Evolutionary conservation across 176 grass and related monocot genomes (phyloP), one percentile per base, ranked within the genome.

Genomic region (Carex myosuroides): DNA sequence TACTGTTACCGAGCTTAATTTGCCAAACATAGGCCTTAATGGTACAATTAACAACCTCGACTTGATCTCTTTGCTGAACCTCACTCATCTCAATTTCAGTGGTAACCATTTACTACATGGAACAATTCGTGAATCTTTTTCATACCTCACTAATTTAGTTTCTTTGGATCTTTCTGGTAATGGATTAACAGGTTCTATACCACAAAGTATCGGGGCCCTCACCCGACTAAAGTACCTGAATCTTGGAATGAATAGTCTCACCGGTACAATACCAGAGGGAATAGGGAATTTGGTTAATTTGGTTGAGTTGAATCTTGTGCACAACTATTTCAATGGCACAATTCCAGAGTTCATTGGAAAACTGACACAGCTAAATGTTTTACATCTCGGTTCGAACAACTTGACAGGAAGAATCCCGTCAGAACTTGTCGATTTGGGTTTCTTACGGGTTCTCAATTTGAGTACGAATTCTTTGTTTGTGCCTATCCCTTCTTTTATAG

Each of bases 221-320:
- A 13, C 8, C 55, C 20, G 18, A 1, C 5, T 79, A 5, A 60
- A 86, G 60, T 84, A 73, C 21, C 61, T 89, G 3, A 82, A 86
- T 85, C 84, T 89, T 66, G 85, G 83, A 1, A 70, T 81, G 84
- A 90, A 90, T 53, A 13, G 74, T 32, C 37, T 90, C 4, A 84
- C 86, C 16, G 30, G 86, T 10, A 3, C 10, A 18, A 84, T 93
- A 74, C 91, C 88, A 24, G 3, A 61, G 63, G 58, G 59, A 58
- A 85, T 92, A 0, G 81, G 91, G 33, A 48, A 50, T 55, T 35
- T 86, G 37, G 35, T 21, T n/a, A 79, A 68, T 41, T 75, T 88
- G 70, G 22, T 73, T 52, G 64, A 82, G 44, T 63, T 92, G 63
- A 50, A 85, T 63, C 59, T 89, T 3, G 37, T 29, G 5, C 59